phyloP scores from a whole-genome alignment of 306 rosid genomes.

The Leucaena leucocephala region DNA sequence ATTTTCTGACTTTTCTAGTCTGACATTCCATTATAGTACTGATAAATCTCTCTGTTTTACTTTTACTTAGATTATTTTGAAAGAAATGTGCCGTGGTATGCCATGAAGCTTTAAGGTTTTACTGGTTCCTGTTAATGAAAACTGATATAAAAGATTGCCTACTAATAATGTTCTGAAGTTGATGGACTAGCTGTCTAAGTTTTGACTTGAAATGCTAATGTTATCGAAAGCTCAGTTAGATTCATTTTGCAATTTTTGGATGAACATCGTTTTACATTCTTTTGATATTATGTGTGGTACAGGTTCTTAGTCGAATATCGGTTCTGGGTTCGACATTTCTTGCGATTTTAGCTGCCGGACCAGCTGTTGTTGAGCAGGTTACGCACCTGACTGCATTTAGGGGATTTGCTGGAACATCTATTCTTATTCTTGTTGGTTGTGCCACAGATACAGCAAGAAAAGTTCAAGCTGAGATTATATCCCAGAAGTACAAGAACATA shows the following conservation, averaged over 20 bases:
- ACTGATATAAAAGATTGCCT: constrained; percentile 6
- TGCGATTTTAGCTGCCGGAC: constrained; percentile 94
- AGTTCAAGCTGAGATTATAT: constrained; percentile 91
- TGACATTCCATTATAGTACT: constrained; percentile 8
- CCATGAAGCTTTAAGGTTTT: constrained; percentile 28
- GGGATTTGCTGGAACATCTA: constrained; percentile 96
- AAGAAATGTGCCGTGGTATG: constrained; percentile 5
- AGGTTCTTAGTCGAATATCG: constrained; percentile 95
- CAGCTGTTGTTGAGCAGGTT: constrained; percentile 80
- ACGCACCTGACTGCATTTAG: constrained; percentile 91
- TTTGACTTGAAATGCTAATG: constrained; percentile 14
- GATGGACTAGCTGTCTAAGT: background rate
- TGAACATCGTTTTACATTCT: background rate
- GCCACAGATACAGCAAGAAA: constrained; percentile 96
- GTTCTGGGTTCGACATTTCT: constrained; percentile 91
- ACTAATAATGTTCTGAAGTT: constrained; percentile 1
- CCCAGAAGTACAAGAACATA: constrained; percentile 91
- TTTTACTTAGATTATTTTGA: background rate
- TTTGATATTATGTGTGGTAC: constrained; percentile 31
- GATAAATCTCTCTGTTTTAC: background rate
- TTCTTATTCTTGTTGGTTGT: constrained; percentile 96
- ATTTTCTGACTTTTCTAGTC: constrained; percentile 30
- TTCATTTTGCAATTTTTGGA: background rate
- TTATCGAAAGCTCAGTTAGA: constrained; percentile 17
- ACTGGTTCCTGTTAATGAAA: background rate